phyloP scores from a whole-genome alignment of 495 filamentous ascomycete genomes.

The Tirmania nivea region DNA sequence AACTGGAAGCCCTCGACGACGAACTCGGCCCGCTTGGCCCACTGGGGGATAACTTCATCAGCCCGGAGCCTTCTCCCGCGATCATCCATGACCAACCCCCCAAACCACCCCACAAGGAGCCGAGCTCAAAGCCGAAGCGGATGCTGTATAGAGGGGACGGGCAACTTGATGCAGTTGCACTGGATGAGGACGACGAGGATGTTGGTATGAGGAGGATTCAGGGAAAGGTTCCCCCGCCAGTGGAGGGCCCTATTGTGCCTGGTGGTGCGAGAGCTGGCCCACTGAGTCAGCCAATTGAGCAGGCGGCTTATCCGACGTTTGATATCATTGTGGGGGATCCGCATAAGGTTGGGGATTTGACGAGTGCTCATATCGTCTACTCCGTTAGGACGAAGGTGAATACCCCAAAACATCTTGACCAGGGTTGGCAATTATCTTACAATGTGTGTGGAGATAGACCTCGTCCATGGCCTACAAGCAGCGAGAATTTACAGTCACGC shows the following conservation, averaged over 20 bases:
- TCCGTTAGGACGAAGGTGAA: conserved; percentile 73
- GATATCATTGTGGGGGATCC: conserved; percentile 89
- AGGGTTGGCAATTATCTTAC: neutral
- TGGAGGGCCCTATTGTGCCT: neutral
- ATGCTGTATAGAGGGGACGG: neutral
- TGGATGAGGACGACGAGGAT: conserved; percentile 33
- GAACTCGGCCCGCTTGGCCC: conserved; percentile 84
- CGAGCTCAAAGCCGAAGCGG: conserved; percentile 11
- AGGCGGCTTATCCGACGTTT: conserved; percentile 76
- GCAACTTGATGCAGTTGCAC: conserved; percentile 21
- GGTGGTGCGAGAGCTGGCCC: conserved; percentile 33
- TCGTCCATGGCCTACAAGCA: conserved; percentile 87
- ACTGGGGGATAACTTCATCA: conserved; percentile 37
- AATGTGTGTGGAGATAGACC: conserved; percentile 32
- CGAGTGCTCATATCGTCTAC: conserved; percentile 93
- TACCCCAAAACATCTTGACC: neutral
- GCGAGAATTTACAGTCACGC: conserved; percentile 72
- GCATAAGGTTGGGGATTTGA: conserved; percentile 90
- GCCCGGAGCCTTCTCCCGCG: conserved; percentile 14
- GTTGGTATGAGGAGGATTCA: neutral
- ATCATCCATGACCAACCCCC: conserved; percentile 46
- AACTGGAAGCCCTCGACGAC: conserved; percentile 73
- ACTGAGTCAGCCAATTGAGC: conserved; percentile 68
- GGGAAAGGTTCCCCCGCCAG: conserved; percentile 2
- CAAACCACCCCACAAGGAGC: conserved; percentile 72